phyloP scores from a whole-genome alignment of 2,329 filamentous ascomycete species.

The Leptodontidium sp. region DNA sequence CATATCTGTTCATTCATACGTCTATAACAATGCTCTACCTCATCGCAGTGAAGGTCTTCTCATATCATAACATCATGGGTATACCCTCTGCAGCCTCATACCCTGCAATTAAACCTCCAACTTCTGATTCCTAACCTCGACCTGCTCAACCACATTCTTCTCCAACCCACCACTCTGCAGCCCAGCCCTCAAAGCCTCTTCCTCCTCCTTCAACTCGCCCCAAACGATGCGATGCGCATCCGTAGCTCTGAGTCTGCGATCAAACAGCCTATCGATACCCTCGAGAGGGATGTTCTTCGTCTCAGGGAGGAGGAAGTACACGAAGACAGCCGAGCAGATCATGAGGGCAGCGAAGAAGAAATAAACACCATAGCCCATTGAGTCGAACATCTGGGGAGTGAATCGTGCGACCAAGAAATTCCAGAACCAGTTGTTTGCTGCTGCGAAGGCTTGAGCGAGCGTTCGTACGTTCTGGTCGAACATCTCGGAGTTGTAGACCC shows the following conservation, averaged over 20 bases:
- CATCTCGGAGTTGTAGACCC: conserved; percentile 80
- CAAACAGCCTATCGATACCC: conserved; percentile 69
- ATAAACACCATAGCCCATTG: conserved; percentile 70
- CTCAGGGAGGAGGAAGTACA: conserved; percentile 70
- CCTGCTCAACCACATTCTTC: conserved; percentile 29
- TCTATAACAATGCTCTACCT: neutral
- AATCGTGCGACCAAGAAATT: conserved; percentile 76
- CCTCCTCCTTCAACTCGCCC: conserved; percentile 39
- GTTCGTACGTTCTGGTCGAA: conserved; percentile 75
- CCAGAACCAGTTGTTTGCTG: conserved; percentile 72
- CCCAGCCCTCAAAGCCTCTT: conserved; percentile 38
- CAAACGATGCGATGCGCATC: conserved; percentile 41
- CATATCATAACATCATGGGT: conserved; percentile 1
- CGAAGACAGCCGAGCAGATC: conserved; percentile 63
- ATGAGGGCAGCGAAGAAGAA: conserved; percentile 74
- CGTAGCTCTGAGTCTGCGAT: conserved; percentile 38
- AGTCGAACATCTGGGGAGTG: conserved; percentile 69
- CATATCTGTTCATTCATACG: neutral
- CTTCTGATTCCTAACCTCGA: conserved; percentile 27
- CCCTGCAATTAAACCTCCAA: conserved; percentile 5
- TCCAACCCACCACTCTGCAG: conserved; percentile 32
- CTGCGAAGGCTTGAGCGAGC: conserved; percentile 75
- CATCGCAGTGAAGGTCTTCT: neutral
- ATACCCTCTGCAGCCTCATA: neutral
- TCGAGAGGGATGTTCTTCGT: conserved; percentile 73